Percentiles rank a stretch among this genome's conserved stretches.
phyloP scores from a whole-genome alignment of 108 stramenopile genomes.

The Nannochloropsis salina region DNA sequence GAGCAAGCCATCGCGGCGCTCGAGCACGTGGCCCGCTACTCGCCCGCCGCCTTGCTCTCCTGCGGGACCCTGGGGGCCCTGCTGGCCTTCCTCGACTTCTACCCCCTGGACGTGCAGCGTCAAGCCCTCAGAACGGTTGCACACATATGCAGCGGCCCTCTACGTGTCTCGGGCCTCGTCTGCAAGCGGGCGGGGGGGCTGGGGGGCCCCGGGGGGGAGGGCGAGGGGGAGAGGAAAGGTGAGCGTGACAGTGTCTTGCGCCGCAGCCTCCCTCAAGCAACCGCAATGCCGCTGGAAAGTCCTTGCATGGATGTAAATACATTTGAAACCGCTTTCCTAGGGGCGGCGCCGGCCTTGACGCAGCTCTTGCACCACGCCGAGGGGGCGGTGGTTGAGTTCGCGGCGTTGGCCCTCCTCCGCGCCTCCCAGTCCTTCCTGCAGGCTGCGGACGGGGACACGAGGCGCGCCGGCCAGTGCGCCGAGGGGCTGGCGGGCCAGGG shows the following conservation, averaged over 20 bases:
- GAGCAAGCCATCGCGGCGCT: not conserved
- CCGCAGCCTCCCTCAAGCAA: not conserved
- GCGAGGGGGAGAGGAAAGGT: not conserved
- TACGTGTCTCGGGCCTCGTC: not conserved
- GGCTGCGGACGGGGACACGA: slow-evolving; percentile 8
- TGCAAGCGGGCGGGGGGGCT: not conserved
- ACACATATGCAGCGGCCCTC: not conserved
- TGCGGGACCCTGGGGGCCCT: slow-evolving; percentile 10
- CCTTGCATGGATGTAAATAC: not conserved
- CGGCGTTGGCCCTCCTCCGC: not conserved
- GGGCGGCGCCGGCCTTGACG: not conserved
- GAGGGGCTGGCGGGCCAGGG: not conserved
- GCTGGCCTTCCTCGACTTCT: not conserved
- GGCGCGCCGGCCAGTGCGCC: not conserved
- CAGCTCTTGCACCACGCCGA: not conserved
- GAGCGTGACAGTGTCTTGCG: not conserved
- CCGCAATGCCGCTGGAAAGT: not conserved
- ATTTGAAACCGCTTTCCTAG: not conserved
- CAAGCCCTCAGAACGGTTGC: not conserved
- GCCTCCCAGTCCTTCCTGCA: not conserved
- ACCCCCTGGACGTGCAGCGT: not conserved
- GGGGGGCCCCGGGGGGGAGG: not conserved
- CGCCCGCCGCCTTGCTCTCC: not conserved
- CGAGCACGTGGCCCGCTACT: not conserved
- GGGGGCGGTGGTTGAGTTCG: not conserved